These are phyloP conservation scores for Patellaria atrata DNA, from an alignment of 495 filamentous ascomycete genomes.

Conservation along the genomic window DNA sequence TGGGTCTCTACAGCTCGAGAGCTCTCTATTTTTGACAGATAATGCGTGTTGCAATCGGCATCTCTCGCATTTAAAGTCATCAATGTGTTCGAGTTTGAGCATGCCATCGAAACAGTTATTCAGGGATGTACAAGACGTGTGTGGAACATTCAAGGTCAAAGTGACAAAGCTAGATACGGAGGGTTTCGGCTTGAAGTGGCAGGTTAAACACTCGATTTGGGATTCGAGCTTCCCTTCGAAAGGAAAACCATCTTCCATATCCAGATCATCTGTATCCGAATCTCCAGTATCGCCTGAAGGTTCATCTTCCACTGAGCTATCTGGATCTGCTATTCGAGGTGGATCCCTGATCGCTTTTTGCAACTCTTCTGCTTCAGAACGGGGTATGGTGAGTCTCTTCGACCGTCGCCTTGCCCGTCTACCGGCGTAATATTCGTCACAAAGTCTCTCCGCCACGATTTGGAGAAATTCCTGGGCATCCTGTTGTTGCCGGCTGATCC, in stretches of 20 bases:
- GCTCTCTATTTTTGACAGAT: constrained; percentile 33
- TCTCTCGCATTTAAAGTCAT: constrained; percentile 89
- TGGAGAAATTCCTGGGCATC: constrained; percentile 98
- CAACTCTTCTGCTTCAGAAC: constrained; percentile 10
- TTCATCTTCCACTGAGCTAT: neutral
- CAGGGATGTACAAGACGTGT: constrained; percentile 50
- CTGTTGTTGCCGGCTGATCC: constrained; percentile 87
- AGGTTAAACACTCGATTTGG: constrained; percentile 82
- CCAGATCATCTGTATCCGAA: constrained; percentile 2
- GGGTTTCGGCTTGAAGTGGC: constrained; percentile 75
- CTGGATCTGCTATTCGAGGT: neutral
- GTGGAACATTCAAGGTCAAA: constrained; percentile 81
- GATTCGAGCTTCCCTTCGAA: constrained; percentile 79
- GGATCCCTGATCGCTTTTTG: constrained; percentile 8
- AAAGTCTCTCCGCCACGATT: constrained; percentile 77
- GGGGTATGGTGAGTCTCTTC: constrained; percentile 4
- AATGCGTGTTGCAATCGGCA: constrained; percentile 77
- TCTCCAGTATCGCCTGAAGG: constrained; percentile 1
- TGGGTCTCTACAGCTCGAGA: constrained; percentile 30
- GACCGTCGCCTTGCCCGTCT: constrained; percentile 46
- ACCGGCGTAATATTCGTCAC: constrained; percentile 85
- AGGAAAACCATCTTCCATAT: constrained; percentile 61
- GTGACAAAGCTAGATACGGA: constrained; percentile 78
- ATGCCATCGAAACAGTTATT: constrained; percentile 79
- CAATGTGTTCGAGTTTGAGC: constrained; percentile 89